Base-by-base conservation (phyloP, 164 flowering plant genomes). In the Umbellularia californica region DNA sequence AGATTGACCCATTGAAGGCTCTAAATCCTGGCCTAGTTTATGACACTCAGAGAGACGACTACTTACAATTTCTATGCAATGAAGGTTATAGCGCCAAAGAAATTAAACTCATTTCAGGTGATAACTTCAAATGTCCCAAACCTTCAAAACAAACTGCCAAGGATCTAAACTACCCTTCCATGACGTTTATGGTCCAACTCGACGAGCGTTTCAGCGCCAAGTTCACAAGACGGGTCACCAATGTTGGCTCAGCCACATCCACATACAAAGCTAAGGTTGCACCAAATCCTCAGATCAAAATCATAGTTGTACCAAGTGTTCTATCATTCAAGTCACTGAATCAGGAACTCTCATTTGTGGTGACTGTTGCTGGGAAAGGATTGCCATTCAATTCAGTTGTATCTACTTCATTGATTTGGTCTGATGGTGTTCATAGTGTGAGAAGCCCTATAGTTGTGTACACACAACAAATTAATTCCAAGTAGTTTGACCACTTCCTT, bases 121-220 rank as follows among this genome's bases (percentile, higher is more conserved):
- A 68, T 15, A 80, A 68, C 65, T 41, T 41, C 47, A 73, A 77
- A 28, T 90, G 90, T 69, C 73, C 89, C 1, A 6, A 41, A 35
- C 65, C 77, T 22, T 41, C 47, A 41, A 82, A 80, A 4, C 82
- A 51, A 35, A 73, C 85, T 0, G 87, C 78, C 3, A 83, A 83
- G 85, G 89, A 87, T 73, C 81, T 92, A 4, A 90, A 92, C 75
- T 88, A 85, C 69, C 97, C 94, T 28, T 87, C 93, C 0, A 84
- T 89, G 51, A 78, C 87, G 1, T 30, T 84, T 0, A 76, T 80
- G 0, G 72, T 75, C 2, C 0, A 23, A 0, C 2, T 70, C 2
- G 47, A 20, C 2, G 28, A 2, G 12, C 10, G 71, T 13, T 51
- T 83, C 65, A 78, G 35, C 1, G 78, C 77, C 0, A 76, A 74